A percentile compares a stretch with the other conserved stretches of the same genome.
Conservation (phyloP, 257 asterid species). For the Henckelia pumila region DNA sequence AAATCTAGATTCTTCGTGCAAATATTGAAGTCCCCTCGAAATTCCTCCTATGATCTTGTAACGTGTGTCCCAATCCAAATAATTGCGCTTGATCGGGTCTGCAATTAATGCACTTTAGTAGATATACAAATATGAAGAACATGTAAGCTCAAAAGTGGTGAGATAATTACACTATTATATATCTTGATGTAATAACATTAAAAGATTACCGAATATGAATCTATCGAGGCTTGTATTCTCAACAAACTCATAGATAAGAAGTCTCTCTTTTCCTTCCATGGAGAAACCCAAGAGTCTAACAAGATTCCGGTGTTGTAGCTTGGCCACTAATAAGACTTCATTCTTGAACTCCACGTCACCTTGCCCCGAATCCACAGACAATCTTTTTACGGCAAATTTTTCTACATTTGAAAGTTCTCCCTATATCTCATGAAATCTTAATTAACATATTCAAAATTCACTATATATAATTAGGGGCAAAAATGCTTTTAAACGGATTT, state of each 20-base stretch:
- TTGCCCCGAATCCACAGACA: constrained; percentile 20
- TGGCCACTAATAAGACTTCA: constrained; percentile 29
- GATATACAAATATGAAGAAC: background rate
- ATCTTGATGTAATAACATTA: background rate
- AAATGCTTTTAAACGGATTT: too few species aligned
- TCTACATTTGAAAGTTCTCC: constrained; percentile 24
- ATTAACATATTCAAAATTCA: background rate
- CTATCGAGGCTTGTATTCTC: constrained; percentile 33
- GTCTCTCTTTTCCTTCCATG: constrained; percentile 18
- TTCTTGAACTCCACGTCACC: constrained; percentile 24
- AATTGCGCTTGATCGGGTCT: constrained; percentile 4
- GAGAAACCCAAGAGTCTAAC: constrained; percentile 37
- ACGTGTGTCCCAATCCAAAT: constrained; percentile 42
- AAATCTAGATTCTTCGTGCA: constrained; percentile 52
- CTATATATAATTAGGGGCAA: too few species aligned
- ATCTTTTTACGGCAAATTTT: constrained; percentile 31
- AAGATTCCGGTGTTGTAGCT: constrained; percentile 34
- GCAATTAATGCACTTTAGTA: too few species aligned
- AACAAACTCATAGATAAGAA: constrained; percentile 29
- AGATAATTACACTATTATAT: too few species aligned
- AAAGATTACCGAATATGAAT: constrained; percentile 36
- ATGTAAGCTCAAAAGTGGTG: background rate
- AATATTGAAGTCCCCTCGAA: constrained; percentile 41
- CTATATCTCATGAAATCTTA: too few species aligned
- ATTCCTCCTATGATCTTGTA: constrained; percentile 44